A percentile compares a stretch with the other conserved stretches of the same genome.
Evolutionary conservation across 306 rosid genomes (phyloP).

Genomic region (Pyrus betulifolia): DNA sequence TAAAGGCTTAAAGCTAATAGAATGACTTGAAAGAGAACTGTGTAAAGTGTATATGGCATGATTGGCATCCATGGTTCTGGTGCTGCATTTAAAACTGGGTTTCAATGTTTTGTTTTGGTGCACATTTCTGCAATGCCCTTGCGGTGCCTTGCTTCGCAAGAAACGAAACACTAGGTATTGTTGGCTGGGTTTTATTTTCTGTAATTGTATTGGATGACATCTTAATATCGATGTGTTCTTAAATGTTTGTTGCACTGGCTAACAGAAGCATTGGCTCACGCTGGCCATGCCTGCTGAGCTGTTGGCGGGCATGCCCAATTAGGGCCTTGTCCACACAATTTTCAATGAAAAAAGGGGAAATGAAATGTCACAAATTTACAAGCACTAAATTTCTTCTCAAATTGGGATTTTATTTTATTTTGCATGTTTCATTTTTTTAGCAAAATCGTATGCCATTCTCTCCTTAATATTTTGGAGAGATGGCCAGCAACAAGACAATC

Average conservation of each 20-base stretch:
- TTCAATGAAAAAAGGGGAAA: too few species aligned
- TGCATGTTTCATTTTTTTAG: too few species aligned
- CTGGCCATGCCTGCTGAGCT: not conserved
- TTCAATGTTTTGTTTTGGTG: not conserved
- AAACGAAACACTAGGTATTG: not conserved
- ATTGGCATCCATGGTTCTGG: constrained; percentile 1
- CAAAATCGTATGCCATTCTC: too few species aligned
- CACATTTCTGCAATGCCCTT: not conserved
- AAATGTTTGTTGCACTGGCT: too few species aligned
- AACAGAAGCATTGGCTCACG: not conserved
- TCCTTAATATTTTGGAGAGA: too few species aligned
- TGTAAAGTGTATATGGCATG: not conserved
- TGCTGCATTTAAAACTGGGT: constrained; percentile 17
- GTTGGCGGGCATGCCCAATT: not conserved
- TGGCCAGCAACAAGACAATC: too few species aligned
- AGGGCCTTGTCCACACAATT: not conserved
- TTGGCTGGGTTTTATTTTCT: not conserved
- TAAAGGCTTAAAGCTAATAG: constrained; percentile 19
- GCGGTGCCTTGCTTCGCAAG: not conserved
- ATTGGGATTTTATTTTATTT: too few species aligned
- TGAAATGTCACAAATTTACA: too few species aligned
- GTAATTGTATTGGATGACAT: not conserved
- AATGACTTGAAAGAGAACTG: constrained; percentile 7
- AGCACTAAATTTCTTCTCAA: too few species aligned
- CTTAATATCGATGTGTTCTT: not conserved